Evolutionary conservation across 2,329 filamentous ascomycete species (phyloP).

Genomic region (Aspergillus pseudotamarii): DNA sequence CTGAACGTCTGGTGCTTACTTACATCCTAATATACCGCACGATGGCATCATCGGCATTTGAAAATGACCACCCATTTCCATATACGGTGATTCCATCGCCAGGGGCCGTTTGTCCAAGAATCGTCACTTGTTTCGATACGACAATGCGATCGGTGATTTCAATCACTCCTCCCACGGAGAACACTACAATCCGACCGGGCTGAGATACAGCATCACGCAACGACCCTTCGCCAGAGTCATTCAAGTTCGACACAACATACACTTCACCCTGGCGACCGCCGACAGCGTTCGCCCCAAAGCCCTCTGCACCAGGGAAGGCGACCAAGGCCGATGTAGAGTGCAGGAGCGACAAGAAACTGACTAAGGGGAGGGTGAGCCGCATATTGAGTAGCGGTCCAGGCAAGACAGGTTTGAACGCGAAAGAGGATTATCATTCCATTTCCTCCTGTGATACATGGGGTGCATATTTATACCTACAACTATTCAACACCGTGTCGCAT

Average conservation of each 20-base stretch:
- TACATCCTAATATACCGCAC: conserved; percentile 59
- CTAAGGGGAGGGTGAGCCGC: conserved; percentile 6
- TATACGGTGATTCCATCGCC: conserved; percentile 56
- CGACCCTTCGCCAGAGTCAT: conserved; percentile 53
- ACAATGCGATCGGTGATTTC: conserved; percentile 52
- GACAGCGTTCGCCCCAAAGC: conserved; percentile 51
- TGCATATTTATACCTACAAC: not conserved
- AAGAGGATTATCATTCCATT: not conserved
- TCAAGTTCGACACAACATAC: conserved; percentile 54
- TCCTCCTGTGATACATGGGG: not conserved
- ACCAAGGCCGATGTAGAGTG: conserved; percentile 21
- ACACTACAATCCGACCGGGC: conserved; percentile 54
- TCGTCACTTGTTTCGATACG: conserved; percentile 53
- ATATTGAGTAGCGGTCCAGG: not conserved
- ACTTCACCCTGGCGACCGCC: conserved; percentile 52
- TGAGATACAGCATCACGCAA: conserved; percentile 55
- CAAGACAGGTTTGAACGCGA: not conserved
- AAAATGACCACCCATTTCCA: conserved; percentile 57
- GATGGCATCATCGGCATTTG: conserved; percentile 56
- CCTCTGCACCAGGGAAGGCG: conserved; percentile 56
- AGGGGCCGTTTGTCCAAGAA: conserved; percentile 55
- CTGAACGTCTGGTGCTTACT: conserved; percentile 1
- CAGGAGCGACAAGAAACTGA: conserved; percentile 13
- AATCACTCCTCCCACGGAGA: conserved; percentile 55
- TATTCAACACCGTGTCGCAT: not conserved